Evolutionary conservation across 352 stramenopile genomes (phyloP), one percentile per base, ranked within the genome.

Genomic region (Phytophthora niederhauseri): DNA sequence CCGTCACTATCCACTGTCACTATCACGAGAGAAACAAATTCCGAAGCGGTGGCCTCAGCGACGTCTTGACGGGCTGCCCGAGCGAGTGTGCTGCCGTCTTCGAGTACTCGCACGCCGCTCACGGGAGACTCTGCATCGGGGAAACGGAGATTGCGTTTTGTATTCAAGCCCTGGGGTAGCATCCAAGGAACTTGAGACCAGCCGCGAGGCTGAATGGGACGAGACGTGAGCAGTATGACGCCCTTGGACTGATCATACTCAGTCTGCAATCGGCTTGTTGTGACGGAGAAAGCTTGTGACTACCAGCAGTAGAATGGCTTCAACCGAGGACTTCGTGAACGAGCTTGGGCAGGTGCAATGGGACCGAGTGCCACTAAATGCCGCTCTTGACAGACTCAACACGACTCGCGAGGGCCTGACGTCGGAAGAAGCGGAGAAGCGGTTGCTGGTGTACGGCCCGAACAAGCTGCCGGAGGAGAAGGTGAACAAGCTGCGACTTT

Each of bases 311-410:
- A 31, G 28, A 22, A 49, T 49, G 41, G 41, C 15, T 15, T 2
- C 15, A 6, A 49, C 15, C 46, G 20, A 53, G n/a, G 90, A 98
- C 57, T 85, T 97, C 60, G 85, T 97, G 76, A 93, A 99, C 81
- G 95, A 98, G 11, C 12, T 61, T 36, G 54, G 54, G 4, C 54
- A 38, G 54, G 20, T 61, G 5, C 36, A 50, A 34, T 61, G 54
- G 50, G 51, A 61, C 9, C 64, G 75, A 36, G 72, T 92, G 55
- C 84, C 84, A 26, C 77, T 90, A n/a, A 90, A 94, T 66, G 84
- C 81, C 9, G 84, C 84, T 52, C 78, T 94, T 14, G 84, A 91
- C 76, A 91, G 90, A 77, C 80, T 92, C 66, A 89, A 85, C 70
- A 75, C 84, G 48, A 73, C 78, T 6, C 78, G 80, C 9, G 71